Evolutionary conservation across 139 green algal genomes (phyloP).

Genomic region (Volvox reticuliferus): DNA sequence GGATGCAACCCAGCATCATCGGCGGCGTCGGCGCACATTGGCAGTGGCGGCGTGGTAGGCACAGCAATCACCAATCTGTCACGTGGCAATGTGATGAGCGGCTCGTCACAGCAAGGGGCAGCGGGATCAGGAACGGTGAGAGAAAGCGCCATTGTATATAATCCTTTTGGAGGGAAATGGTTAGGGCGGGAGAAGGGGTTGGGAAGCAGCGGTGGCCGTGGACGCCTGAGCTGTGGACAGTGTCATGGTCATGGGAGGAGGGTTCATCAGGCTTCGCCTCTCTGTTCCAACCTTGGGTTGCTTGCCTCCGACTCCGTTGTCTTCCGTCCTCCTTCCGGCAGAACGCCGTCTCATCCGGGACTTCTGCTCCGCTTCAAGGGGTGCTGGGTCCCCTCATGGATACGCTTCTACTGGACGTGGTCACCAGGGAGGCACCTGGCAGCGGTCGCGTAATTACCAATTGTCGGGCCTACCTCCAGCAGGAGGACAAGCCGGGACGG

Average conservation of each 20-base stretch:
- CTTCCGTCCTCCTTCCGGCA: too few relatives aligned
- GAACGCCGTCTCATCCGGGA: too few relatives aligned
- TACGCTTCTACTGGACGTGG: slow-evolving; percentile 36
- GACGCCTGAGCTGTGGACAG: too few relatives aligned
- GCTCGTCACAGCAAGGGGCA: not conserved
- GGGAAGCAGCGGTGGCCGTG: too few relatives aligned
- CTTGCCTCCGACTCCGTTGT: too few relatives aligned
- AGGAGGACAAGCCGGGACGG: slow-evolving; percentile 32
- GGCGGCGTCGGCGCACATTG: not conserved
- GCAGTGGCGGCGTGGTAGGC: not conserved
- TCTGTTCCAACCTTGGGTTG: too few relatives aligned
- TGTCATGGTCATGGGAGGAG: too few relatives aligned
- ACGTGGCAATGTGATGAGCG: not conserved
- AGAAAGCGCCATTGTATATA: too few relatives aligned
- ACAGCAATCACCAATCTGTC: not conserved
- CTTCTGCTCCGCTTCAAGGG: not conserved
- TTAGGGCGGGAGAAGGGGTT: too few relatives aligned
- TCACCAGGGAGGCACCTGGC: not conserved
- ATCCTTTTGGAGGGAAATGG: too few relatives aligned
- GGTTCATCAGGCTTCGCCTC: too few relatives aligned
- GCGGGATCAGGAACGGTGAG: not conserved
- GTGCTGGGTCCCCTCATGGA: slow-evolving; percentile 38
- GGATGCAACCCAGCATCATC: not conserved
- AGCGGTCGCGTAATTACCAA: slow-evolving; percentile 14
- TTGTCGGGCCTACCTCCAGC: slow-evolving; percentile 32